Base-by-base conservation (phyloP, 75 land plant species). In the Cupressus sempervirens region DNA sequence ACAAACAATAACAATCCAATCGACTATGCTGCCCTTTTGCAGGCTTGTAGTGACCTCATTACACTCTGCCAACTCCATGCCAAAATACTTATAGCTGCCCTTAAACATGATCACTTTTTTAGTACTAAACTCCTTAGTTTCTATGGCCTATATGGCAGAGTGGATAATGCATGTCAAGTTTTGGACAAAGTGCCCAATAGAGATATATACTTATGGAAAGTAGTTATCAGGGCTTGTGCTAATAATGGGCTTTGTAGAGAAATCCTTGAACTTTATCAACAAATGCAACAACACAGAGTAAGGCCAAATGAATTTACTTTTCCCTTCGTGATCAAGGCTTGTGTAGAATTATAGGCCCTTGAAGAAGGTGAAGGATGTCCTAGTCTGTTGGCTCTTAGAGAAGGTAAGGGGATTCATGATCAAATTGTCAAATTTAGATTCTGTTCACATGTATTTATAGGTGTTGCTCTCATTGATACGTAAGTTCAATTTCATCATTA, bases 121-220 rank as follows among this genome's bases (percentile, higher is more conserved):
- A 89, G 84, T 32, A 87, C 91, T 35, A 88, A 88, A 30, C 83
- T 92, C 58, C 86, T 93, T 46, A 90, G 90, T 36, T 86, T 92
- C 90, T 93, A 91, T 82, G 83, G 89, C 14, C 32, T 82, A 35
- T 90, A 89, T 67, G 92, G 92, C 35, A 90, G 54, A 41, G 86
- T 88, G 15, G 29, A 50, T 45, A 93, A 92, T 34, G 86, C 93
- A 26, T 87, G 88, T 20, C 43, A 14, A 3, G 88, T 90, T 10
- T 92, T 93, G 50, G 88, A 88, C 76, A 46, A 41, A 10, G 75
- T 90, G 18, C 11, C 12, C 13, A 72, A 35, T 40, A 87, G 54
- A 72, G 84, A 88, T 54, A 52, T 89, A 75, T 90, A 83, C 77
- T 87, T 80, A 58, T 90, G 93, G 93, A 92, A 93, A 86, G 92